Evolutionary conservation across 331 rosid species (phyloP), one percentile per base, ranked within the genome.

Genomic region (Erythrophleum ivorense): DNA sequence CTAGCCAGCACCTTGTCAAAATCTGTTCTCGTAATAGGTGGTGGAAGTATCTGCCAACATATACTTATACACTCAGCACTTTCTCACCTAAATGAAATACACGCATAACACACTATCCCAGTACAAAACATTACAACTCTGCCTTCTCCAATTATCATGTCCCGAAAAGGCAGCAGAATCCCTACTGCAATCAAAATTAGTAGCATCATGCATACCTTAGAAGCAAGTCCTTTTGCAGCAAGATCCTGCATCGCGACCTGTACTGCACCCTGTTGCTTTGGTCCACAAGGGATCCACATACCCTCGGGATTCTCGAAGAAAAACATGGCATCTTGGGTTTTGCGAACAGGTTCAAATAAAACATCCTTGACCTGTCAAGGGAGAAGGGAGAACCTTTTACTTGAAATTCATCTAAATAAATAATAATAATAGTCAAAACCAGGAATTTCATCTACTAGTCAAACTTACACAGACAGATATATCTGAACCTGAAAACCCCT

Each of bases 401-500:
- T 19, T 72, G 54, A 79, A 60, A 65, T 54, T 66, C 50, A 11
- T 70, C 74, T n/a, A 66, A 54, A 50, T 55, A 62, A 66, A 80
- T 53, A 8, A 74, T 29, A 55, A 65, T 53, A 8, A 74, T 29
- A 55, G 58, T 48, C 36, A n/a, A 33, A 79, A 84, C 55, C n/a
- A 41, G 13, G 60, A 36, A 49, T 53, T 41, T 53, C 54, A 67
- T 58, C 15, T 21, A 78, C 58, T 79, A 53, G 50, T 77, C 54
- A 83, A 75, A 90, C 99, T 91, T 94, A 96, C 99, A 88, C 99
- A 94, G 81, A 96, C 99, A 82, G 98, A 9, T 82, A 96, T 18
- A 90, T 96, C 99, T 48, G 99, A 96, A 86, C 99, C 98, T 4
- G 99, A 96, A 88, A 94, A 96, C 5, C 99, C 99, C 83, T 87